These are phyloP conservation scores for Saturnispora gosingensis DNA, from an alignment of 805 yeast genomes.

Conservation along the genomic window DNA sequence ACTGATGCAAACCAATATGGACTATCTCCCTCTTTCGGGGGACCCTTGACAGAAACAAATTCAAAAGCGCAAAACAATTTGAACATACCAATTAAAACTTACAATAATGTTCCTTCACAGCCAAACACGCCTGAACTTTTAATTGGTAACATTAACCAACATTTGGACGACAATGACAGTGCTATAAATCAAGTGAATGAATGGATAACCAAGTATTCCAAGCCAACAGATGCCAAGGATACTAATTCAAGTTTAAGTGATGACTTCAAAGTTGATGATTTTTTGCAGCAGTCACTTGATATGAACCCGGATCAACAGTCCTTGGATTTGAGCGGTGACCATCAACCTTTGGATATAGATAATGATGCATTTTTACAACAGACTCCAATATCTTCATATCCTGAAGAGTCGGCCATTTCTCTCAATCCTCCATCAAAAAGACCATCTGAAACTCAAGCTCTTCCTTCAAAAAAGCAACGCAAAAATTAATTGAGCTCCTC, in stretches of 20 bases:
- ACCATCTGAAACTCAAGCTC: not conserved
- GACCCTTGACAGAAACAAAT: not conserved
- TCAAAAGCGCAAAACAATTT: not conserved
- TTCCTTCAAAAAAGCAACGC: not conserved
- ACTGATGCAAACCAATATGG: not conserved
- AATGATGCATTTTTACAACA: constrained; percentile 4
- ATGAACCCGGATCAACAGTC: constrained; percentile 10
- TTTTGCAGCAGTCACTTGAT: constrained; percentile 18
- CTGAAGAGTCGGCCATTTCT: not conserved
- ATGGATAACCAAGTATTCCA: constrained; percentile 32
- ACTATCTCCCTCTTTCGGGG: not conserved
- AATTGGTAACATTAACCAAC: constrained; percentile 38
- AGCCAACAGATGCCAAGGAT: constrained; percentile 4
- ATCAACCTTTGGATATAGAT: constrained; percentile 10
- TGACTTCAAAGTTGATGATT: constrained; percentile 20
- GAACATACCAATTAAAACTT: constrained; percentile 3
- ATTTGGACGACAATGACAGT: constrained; percentile 39
- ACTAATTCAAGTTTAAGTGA: constrained; percentile 10
- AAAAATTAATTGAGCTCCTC: not conserved
- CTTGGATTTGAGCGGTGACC: constrained; percentile 6
- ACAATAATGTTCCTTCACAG: not conserved
- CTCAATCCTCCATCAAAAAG: not conserved
- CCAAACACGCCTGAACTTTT: constrained; percentile 15
- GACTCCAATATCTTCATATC: not conserved
- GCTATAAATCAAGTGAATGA: constrained; percentile 48